Conservation (phyloP, 2,329 filamentous ascomycete genomes). For the Colletotrichum neosansevieriae region DNA sequence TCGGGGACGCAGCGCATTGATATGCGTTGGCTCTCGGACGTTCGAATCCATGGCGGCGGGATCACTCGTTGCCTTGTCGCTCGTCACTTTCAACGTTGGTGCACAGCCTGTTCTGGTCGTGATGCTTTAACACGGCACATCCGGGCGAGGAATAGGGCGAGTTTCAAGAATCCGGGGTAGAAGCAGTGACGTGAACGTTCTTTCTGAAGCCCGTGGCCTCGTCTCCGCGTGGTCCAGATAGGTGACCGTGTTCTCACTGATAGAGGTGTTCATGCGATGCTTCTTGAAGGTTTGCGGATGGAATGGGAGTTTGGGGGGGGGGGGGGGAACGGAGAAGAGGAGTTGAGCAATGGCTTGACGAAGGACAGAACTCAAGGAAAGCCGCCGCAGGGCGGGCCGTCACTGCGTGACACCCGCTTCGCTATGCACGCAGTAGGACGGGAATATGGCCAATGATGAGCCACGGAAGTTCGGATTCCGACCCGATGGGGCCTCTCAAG, state of each 20-base stretch:
- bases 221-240: slow-evolving; percentile 16
- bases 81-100: slow-evolving; percentile 11
- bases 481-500: slow-evolving; percentile 3
- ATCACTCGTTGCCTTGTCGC: slow-evolving; percentile 16
- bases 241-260: background rate
- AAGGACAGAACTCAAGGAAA: slow-evolving; percentile 1
- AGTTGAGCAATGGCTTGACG: slow-evolving; percentile 13
- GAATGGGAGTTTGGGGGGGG: slow-evolving; percentile 18
- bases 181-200: slow-evolving; percentile 25
- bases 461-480: slow-evolving; percentile 25
- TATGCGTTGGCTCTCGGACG: slow-evolving; percentile 30
- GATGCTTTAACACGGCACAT: slow-evolving; percentile 30
- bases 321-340: background rate
- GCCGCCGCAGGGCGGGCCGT: background rate
- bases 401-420: slow-evolving; percentile 21
- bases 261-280: slow-evolving; percentile 14
- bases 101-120: slow-evolving; percentile 24
- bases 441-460: slow-evolving; percentile 6
- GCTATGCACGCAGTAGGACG: background rate
- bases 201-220: slow-evolving; percentile 3
- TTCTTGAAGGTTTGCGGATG: slow-evolving; percentile 16
- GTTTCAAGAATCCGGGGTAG: slow-evolving; percentile 36
- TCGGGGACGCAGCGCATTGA: slow-evolving; percentile 39
- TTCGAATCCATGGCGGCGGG: slow-evolving; percentile 33
- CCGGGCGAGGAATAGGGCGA: slow-evolving; percentile 10